These are phyloP conservation scores for Achlya hypogyna DNA, from an alignment of 352 stramenopile species.

Conservation along the genomic window DNA sequence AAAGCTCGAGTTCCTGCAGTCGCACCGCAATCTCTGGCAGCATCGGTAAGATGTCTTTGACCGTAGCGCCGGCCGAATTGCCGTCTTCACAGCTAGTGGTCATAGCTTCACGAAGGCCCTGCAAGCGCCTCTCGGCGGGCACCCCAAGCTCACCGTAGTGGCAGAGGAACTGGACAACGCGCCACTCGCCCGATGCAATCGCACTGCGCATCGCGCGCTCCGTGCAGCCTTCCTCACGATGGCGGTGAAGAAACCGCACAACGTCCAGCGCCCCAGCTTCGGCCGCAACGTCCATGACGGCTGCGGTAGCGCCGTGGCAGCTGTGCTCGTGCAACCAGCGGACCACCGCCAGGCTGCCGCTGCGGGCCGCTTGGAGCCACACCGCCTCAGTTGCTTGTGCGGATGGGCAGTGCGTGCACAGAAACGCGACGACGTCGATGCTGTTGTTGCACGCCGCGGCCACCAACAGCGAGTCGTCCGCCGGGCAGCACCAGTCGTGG, in stretches of 20 bases:
- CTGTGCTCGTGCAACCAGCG: background rate
- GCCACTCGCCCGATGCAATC: background rate
- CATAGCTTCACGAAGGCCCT: too few species aligned
- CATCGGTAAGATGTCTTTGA: too few species aligned
- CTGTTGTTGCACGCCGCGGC: background rate
- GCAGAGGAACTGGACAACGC: background rate
- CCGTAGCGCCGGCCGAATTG: too few species aligned
- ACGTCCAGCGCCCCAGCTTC: background rate
- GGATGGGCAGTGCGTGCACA: background rate
- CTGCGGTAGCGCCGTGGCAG: background rate
- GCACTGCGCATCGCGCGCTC: slow-evolving; percentile 5
- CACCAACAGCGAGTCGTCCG: background rate
- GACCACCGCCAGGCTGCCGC: background rate
- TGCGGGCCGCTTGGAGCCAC: background rate
- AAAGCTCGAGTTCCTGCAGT: too few species aligned
- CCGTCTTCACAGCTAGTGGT: too few species aligned
- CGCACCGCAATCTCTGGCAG: too few species aligned
- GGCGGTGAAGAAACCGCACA: background rate
- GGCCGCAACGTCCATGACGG: slow-evolving; percentile 3
- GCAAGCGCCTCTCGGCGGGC: background rate
- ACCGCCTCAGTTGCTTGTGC: background rate
- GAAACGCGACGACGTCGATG: background rate
- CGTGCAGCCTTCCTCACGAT: slow-evolving; percentile 10
- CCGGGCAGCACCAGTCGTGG: background rate
- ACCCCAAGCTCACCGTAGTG: background rate